A percentile compares a stretch with the other conserved stretches of the same genome.
phyloP scores from a whole-genome alignment of 306 rosid genomes.

The Glycyrrhiza uralensis region DNA sequence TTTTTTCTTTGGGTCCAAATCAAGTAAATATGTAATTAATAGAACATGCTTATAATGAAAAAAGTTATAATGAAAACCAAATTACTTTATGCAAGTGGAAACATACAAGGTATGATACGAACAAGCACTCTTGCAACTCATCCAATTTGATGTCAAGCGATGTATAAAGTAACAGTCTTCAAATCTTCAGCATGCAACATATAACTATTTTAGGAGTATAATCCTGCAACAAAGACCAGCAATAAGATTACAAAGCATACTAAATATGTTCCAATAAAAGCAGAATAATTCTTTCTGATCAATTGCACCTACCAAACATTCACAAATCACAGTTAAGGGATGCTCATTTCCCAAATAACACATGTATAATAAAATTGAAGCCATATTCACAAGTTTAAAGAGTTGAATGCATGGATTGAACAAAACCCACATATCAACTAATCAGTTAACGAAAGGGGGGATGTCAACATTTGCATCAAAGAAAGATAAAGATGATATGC shows the following conservation, averaged over 20 bases:
- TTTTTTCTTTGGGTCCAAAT: not conserved
- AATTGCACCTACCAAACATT: slow-evolving; percentile 1
- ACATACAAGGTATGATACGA: slow-evolving; percentile 32
- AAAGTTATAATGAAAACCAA: slow-evolving; percentile 2
- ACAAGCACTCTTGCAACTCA: slow-evolving; percentile 25
- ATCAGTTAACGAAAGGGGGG: not conserved
- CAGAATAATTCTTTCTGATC: slow-evolving; percentile 7
- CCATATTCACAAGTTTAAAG: not conserved
- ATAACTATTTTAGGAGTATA: slow-evolving; percentile 14
- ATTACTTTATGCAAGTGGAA: slow-evolving; percentile 18
- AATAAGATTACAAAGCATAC: slow-evolving; percentile 3
- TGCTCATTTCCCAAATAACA: slow-evolving; percentile 13
- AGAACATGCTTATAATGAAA: not conserved
- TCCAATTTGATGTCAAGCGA: slow-evolving; percentile 27
- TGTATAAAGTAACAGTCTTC: slow-evolving; percentile 19
- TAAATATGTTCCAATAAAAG: not conserved
- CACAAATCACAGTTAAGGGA: slow-evolving; percentile 3
- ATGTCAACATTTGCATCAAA: not conserved
- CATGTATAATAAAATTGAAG: not conserved
- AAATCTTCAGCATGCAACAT: slow-evolving; percentile 19
- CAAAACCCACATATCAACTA: not conserved
- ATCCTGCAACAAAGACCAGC: slow-evolving; percentile 19
- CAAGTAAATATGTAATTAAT: slow-evolving; percentile 11
- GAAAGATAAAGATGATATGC: not conserved
- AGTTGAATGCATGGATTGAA: slow-evolving; percentile 1